A percentile compares a stretch with the other conserved stretches of the same genome.
Evolutionary conservation across 495 filamentous ascomycete species (phyloP).

Genomic region (Delitschia confertaspora): DNA sequence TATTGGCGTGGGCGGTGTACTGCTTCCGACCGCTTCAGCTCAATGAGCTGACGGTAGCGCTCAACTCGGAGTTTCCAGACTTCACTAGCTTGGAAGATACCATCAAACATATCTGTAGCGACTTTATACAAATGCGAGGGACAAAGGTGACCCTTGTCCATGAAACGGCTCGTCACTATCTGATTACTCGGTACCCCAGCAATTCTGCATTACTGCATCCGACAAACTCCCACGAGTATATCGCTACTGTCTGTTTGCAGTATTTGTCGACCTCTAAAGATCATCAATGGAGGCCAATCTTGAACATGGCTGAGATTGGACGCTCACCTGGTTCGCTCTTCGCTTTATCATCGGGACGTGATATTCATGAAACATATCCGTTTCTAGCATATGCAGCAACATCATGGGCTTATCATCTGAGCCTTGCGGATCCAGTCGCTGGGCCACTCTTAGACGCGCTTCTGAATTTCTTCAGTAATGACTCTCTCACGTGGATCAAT

Average conservation of each 20-base stretch:
- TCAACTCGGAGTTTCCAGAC: conserved; percentile 4
- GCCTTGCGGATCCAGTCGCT: too few relatives aligned
- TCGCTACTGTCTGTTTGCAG: conserved; percentile 3
- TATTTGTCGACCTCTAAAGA: too few relatives aligned
- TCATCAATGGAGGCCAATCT: too few relatives aligned
- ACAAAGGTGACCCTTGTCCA: conserved; percentile 2
- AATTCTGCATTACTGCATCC: conserved; percentile 1
- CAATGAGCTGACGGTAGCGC: conserved; percentile 5
- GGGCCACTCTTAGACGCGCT: too few relatives aligned
- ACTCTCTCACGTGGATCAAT: conserved; percentile 6
- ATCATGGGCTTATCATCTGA: too few relatives aligned
- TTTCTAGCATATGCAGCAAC: too few relatives aligned
- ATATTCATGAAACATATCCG: too few relatives aligned
- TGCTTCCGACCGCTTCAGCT: not conserved
- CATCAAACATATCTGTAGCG: conserved; percentile 5
- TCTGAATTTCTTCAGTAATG: conserved; percentile 1
- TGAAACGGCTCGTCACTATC: conserved; percentile 6
- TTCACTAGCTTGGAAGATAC: conserved; percentile 8
- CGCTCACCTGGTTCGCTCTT: too few relatives aligned
- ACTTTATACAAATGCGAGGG: conserved; percentile 4
- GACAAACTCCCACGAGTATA: conserved; percentile 1
- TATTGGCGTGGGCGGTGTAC: conserved; percentile 4
- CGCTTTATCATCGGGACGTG: too few relatives aligned
- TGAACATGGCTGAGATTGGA: too few relatives aligned
- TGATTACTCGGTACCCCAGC: not conserved